Conservation (phyloP, 306 rosid species). For the Acacia melanoxylon region DNA sequence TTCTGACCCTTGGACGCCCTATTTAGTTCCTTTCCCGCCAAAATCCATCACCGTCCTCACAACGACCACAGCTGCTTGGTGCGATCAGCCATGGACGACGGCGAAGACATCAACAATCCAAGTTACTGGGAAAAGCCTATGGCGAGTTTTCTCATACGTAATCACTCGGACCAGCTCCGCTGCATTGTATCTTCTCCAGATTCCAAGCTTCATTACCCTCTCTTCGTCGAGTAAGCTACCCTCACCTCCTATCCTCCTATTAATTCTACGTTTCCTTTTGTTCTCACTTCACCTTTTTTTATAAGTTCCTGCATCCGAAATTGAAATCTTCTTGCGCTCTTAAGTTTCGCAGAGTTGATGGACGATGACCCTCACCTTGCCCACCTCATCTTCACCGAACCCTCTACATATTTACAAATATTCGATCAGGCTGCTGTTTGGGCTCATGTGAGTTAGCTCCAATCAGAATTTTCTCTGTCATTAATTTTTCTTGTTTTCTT, state of each 20-base stretch:
- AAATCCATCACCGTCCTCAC: background rate
- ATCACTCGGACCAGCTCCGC: constrained; percentile 56
- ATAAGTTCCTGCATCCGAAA: background rate
- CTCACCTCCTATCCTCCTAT: background rate
- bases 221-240: constrained; percentile 52
- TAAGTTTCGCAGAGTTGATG: constrained; percentile 76
- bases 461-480: background rate
- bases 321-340: background rate
- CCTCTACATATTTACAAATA: constrained; percentile 53
- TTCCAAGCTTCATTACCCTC: constrained; percentile 72
- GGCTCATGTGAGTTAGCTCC: constrained; percentile 60
- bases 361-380: constrained; percentile 66
- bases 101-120: constrained; percentile 29
- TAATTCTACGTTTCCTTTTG: background rate
- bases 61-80: background rate
- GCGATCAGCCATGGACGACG: constrained; percentile 14
- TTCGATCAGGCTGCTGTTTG: constrained; percentile 81
- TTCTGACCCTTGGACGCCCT: background rate
- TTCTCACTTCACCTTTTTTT: background rate
- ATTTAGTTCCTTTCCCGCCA: background rate
- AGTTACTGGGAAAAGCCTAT: constrained; percentile 36
- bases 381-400: constrained; percentile 59
- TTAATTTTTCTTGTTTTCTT: background rate
- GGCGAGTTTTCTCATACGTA: constrained; percentile 57
- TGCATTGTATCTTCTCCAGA: constrained; percentile 64